A percentile compares a stretch with the other conserved stretches of the same genome.
Conservation (phyloP, 2,329 filamentous ascomycete species). For the Emergomyces pasteurianus region DNA sequence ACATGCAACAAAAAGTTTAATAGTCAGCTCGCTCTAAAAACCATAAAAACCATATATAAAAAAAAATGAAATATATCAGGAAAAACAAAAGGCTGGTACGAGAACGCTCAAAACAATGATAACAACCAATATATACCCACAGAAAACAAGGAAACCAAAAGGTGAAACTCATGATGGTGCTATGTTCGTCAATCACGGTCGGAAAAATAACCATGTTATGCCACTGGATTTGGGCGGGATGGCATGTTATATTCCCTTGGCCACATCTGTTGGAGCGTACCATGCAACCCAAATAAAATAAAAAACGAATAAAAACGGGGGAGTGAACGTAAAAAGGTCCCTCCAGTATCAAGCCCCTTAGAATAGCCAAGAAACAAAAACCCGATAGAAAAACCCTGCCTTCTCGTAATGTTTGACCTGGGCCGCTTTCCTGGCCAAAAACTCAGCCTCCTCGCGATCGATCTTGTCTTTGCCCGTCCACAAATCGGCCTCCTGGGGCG, state of each 20-base stretch:
- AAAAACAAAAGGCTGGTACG: no score
- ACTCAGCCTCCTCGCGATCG: slow-evolving; percentile 52
- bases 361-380: slow-evolving; percentile 50
- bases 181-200: not conserved
- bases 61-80: no score
- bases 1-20: no score
- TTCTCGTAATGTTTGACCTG: slow-evolving; percentile 46
- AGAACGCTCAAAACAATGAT: no score
- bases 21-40: no score
- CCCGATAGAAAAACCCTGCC: slow-evolving; percentile 44
- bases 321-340: not conserved
- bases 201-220: not conserved
- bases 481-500: slow-evolving; percentile 14
- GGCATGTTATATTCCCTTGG: not conserved
- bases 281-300: not conserved
- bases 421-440: slow-evolving; percentile 60
- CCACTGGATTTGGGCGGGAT: no score
- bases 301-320: no score
- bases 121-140: no score
- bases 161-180: not conserved
- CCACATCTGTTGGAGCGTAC: not conserved
- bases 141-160: no score
- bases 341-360: slow-evolving; percentile 22
- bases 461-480: slow-evolving; percentile 17
- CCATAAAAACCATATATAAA: no score